A percentile compares a stretch with the other conserved stretches of the same genome.
Evolutionary conservation across 2,329 filamentous ascomycete species (phyloP).

Genomic region (Neodidymelliopsis sp.): DNA sequence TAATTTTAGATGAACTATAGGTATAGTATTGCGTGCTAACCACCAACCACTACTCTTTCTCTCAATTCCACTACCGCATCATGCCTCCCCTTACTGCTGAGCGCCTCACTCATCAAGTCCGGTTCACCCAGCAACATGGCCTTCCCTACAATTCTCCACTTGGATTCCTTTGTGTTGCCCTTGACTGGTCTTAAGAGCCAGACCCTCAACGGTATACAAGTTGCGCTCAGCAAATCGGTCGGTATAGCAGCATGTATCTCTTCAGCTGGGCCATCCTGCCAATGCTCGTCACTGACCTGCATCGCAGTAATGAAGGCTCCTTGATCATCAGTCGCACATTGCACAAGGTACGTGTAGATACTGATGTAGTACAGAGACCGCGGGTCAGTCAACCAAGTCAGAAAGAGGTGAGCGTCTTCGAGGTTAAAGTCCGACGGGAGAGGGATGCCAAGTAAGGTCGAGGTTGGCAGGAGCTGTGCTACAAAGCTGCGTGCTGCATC

Average conservation of each 20-base stretch:
- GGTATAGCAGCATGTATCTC: conserved; percentile 21
- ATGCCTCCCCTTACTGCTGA: neutral
- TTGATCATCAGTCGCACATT: conserved; percentile 3
- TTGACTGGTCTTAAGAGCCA: conserved; percentile 22
- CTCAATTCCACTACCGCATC: conserved; percentile 7
- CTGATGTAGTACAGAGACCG: conserved; percentile 25
- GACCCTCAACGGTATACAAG: conserved; percentile 18
- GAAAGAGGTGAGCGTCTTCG: conserved; percentile 21
- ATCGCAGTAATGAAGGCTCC: conserved; percentile 10
- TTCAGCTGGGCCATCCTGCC: conserved; percentile 1
- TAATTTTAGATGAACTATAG: no score
- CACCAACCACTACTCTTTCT: conserved; percentile 3
- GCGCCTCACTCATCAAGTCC: conserved; percentile 11
- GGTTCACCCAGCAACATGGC: conserved; percentile 25
- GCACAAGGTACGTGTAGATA: neutral
- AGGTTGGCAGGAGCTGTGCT: conserved; percentile 2
- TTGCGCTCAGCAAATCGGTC: conserved; percentile 13
- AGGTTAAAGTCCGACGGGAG: neutral
- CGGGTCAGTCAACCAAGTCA: conserved; percentile 27
- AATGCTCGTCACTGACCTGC: conserved; percentile 15
- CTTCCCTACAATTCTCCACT: conserved; percentile 24
- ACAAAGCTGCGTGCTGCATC: conserved; percentile 13
- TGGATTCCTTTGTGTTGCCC: neutral
- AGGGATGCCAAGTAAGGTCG: neutral
- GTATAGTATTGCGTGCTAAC: no score